Base-by-base conservation (phyloP, 2,329 filamentous ascomycete genomes). In the Alternaria ethzedia region DNA sequence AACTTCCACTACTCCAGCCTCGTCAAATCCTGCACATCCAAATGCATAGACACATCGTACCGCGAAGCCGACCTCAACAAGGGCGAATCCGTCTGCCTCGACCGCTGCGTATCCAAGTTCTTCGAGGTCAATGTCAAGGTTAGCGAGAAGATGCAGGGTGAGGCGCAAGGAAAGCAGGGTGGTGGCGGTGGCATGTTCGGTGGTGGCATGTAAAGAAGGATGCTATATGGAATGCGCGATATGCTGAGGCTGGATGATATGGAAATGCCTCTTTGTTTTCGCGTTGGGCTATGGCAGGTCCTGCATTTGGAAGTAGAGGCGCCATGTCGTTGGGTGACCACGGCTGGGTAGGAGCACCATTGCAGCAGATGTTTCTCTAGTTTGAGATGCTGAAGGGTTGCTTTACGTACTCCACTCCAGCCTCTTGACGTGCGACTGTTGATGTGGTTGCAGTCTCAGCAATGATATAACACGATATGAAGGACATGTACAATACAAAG, bases 81-180 rank as follows among this genome's bases (percentile, higher is more conserved):
- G 86, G 96, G 94, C 86, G 96, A 99, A 84, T 94, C 91, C 73
- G 96, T 99, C 75, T 99, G 96, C 85, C 90, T 99, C 74, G 96
- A 99, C 85, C 93, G 96, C 78, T 99, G 96, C 84, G 92, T 96
- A 62, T 88, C 92, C 79, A 99, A 99, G 86, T 99, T 98, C 86
- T 97, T 99, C 84, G 95, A 98, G 75, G 94, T 97, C 77, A 97
- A 97, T 82, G 90, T 97, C 86, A 98, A 97, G 86, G 93, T 98
- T 64, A 95, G 92, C 76, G 94, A 98, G 84, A 93, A 96, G 84
- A 94, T 98, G 89, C 94, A 97, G 84, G 89, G 90, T 69, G 92
- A 97, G 82, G 92, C 92, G 52, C 86, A 88, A 67, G 87, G 88
- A 76, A 88, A 89, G 64, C 66, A 63, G 46, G 72, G 67, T 2